Base-by-base conservation (phyloP, 2,329 filamentous ascomycete genomes). In the Fusarium sp. region DNA sequence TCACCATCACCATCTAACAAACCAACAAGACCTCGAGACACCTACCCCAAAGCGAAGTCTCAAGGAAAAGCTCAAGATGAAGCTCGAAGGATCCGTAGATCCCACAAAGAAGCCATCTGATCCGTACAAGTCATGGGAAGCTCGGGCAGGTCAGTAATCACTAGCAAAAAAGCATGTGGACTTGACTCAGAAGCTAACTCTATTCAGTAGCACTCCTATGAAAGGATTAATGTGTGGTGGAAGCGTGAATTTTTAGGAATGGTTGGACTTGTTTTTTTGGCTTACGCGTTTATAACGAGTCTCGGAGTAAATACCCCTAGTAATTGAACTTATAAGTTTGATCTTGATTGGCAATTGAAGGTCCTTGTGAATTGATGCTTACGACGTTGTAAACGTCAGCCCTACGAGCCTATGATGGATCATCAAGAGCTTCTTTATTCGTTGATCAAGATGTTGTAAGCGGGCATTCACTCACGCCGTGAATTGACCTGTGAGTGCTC, bases 101-200 rank as follows among this genome's bases (percentile, higher is more conserved):
- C 77, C 77, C 20, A 62, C 70, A 35, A 73, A 75, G 60, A 76
- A 66, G 62, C 70, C 64, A 5, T 72, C 63, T 16, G 74, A 78
- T 11, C 74, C 75, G 68, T 64, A 50, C 40, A 77, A 78, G 70
- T 77, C 74, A 7, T 78, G 77, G 77, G 77, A 78, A 34, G 77
- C 77, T 8, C 77, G 77, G 61, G 70, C 72, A 52, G 66, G 77
- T 78, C 62, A 71, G 77, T 64, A 11, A 38, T 42, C 56, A 35
- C 59, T 52, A 54, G 14, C 9, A 3, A 20, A 29, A 24, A 37
- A 16, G 9, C 54, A 29, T 29, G 56, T 58, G 34, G n/a, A 16
- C 9, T 22, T 14, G 22, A 57, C 10, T n/a, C 18, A 59, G 63
- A 50, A 50, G 47, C 67, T 67, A 59, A 70, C 52, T 52, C 29